Base-by-base conservation (phyloP, 129 eudicot species). In the Centella asiatica region DNA sequence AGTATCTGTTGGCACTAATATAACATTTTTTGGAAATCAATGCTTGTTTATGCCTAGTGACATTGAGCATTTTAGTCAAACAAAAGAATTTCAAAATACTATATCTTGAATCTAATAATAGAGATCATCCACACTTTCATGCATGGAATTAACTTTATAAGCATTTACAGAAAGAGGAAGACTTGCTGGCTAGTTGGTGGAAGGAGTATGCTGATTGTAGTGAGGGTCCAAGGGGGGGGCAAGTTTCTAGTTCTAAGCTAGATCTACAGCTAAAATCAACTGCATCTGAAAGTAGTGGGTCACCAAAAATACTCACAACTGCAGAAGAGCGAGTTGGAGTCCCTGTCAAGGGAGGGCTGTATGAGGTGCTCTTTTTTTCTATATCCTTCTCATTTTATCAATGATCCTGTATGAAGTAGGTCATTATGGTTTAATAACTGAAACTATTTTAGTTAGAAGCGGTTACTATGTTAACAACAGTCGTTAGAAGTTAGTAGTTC, bases 261-360 rank as follows among this genome's bases (percentile, higher is more conserved):
- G 80, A 69, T 40, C 57, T 72, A 14, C 69, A 29, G 49, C 57
- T 66, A 54, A 69, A 69, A 61, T 70, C 79, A 50, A 60, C 64
- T 22, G 60, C 81, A 27, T 28, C 56, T 53, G 88, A 78, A 39
- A 69, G 46, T 51, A 53, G 70, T 40, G 44, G 63, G 74, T 29
- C 80, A 49, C 28, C 61, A 64, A 58, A 72, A 55, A 69, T 77
- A 11, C 65, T 39, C 60, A 53, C 64, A 57, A 57, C 57, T 66
- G 99, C 84, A 57, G 96, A 92, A 75, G 96, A 92, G 64, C 80
- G 96, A 76, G 95, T 92, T 51, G 96, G 99, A 52, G 96, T 92
- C 68, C 96, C 99, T 62, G 99, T 92, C 40, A 92, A 92, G 78
- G 99, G 99, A 73, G 99, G 99, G 52, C 74, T 92, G 50, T 85